Conservation (phyloP, 345 rosid genomes). For the Garcia nutans region DNA sequence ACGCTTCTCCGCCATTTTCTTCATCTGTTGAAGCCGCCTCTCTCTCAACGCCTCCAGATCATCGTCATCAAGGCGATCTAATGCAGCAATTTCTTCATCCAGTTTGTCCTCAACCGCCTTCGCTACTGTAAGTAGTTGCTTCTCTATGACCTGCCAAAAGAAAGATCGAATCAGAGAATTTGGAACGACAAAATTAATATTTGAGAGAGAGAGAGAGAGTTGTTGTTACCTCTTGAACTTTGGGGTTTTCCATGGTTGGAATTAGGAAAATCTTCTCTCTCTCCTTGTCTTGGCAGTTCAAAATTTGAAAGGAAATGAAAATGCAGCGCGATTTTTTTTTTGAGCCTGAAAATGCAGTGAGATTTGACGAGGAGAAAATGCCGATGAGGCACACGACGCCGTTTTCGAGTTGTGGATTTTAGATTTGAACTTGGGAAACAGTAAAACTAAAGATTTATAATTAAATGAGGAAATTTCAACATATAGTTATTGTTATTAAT, state of each 20-base stretch:
- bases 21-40: constrained; percentile 84
- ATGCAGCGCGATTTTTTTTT: neutral
- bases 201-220: neutral
- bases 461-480: no score
- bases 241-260: constrained; percentile 13
- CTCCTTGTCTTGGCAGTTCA: neutral
- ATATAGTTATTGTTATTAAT: no score
- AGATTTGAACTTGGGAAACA: no score
- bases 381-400: neutral
- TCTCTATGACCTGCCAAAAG: no score
- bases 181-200: neutral
- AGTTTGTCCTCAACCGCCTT: no score
- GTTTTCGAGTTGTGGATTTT: neutral
- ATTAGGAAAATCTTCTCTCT: neutral
- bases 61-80: constrained; percentile 81
- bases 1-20: constrained; percentile 89
- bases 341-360: neutral
- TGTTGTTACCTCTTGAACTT: constrained; percentile 14
- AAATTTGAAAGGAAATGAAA: neutral
- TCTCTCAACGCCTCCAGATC: constrained; percentile 82
- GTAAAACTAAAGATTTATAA: no score
- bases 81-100: constrained; percentile 69
- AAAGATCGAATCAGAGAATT: no score
- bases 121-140: no score
- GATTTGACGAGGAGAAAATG: neutral